phyloP scores from a whole-genome alignment of 192 early-diverging fungal genomes.

The Chytriomyces sp. region DNA sequence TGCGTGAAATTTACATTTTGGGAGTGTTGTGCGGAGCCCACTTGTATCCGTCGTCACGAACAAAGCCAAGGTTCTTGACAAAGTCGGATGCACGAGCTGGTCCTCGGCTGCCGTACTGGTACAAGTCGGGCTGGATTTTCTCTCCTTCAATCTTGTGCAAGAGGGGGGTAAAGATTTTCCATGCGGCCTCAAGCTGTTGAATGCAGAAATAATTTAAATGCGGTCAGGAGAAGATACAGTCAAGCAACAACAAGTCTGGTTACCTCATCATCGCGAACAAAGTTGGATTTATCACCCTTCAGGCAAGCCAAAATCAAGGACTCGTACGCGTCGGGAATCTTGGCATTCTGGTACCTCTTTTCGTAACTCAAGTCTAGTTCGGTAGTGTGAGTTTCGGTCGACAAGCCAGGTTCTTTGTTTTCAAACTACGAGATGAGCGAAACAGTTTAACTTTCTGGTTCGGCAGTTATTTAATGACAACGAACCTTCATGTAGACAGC shows the following conservation, averaged over 20 bases:
- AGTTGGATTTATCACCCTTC: constrained; percentile 92
- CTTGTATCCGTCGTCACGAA: constrained; percentile 45
- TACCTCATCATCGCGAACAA: constrained; percentile 72
- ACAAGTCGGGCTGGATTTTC: constrained; percentile 70
- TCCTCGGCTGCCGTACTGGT: constrained; percentile 84
- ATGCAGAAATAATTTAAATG: neutral
- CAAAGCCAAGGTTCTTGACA: constrained; percentile 63
- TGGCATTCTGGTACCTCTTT: constrained; percentile 81
- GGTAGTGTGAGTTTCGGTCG: constrained; percentile 79
- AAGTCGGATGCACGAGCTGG: constrained; percentile 80
- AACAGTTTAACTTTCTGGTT: neutral
- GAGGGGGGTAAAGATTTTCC: constrained; percentile 97
- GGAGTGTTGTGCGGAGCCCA: constrained; percentile 43
- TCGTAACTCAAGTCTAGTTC: constrained; percentile 95
- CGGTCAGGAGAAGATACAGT: neutral
- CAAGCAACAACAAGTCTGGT: neutral
- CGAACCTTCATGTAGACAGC: constrained; percentile 90
- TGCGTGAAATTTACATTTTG: constrained; percentile 10
- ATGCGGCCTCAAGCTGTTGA: constrained; percentile 81
- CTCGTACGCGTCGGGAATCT: constrained; percentile 98
- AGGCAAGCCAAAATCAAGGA: constrained; percentile 92
- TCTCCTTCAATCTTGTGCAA: constrained; percentile 83
- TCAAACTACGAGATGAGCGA: constrained; percentile 60
- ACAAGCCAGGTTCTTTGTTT: constrained; percentile 92
- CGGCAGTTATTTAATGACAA: neutral